phyloP scores from a whole-genome alignment of 2,329 filamentous ascomycete genomes.

The Didymella pomorum region DNA sequence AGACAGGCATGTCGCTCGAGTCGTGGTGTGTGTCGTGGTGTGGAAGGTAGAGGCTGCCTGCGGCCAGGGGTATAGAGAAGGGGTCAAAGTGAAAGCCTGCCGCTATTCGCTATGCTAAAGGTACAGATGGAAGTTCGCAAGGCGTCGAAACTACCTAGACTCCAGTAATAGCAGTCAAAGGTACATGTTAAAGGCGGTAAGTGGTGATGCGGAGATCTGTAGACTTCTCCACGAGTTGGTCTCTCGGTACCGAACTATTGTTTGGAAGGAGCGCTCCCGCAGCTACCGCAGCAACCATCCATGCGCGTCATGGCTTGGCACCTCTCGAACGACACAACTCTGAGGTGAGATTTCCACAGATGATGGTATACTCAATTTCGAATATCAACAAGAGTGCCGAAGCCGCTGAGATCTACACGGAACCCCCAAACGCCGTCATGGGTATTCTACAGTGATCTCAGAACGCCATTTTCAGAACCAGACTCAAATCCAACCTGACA shows the following conservation, averaged over 20 bases:
- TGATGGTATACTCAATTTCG: not conserved
- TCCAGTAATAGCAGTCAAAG: conserved; percentile 23
- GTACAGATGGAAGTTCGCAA: conserved; percentile 1
- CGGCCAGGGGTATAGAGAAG: conserved; percentile 22
- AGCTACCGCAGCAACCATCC: conserved; percentile 20
- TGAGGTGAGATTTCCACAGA: not conserved
- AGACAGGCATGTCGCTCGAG: conserved; percentile 40
- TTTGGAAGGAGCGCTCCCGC: conserved; percentile 17
- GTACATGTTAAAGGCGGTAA: conserved; percentile 27
- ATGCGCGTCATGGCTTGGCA: conserved; percentile 17
- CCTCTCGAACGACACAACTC: not conserved
- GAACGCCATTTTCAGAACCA: conserved; percentile 11
- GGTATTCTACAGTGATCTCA: conserved; percentile 34
- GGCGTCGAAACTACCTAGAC: conserved; percentile 14
- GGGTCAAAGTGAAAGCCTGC: conserved; percentile 18
- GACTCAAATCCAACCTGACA: not conserved
- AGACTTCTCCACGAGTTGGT: conserved; percentile 11
- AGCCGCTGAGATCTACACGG: not conserved
- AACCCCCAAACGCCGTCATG: conserved; percentile 21
- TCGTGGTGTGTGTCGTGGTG: conserved; percentile 34
- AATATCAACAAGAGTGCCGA: conserved; percentile 1
- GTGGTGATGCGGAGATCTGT: conserved; percentile 24
- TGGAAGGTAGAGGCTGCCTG: conserved; percentile 33
- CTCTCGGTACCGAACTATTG: conserved; percentile 22
- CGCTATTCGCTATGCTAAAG: conserved; percentile 1